Conservation (phyloP, 306 rosid species). For the Canavalia ensiformis region DNA sequence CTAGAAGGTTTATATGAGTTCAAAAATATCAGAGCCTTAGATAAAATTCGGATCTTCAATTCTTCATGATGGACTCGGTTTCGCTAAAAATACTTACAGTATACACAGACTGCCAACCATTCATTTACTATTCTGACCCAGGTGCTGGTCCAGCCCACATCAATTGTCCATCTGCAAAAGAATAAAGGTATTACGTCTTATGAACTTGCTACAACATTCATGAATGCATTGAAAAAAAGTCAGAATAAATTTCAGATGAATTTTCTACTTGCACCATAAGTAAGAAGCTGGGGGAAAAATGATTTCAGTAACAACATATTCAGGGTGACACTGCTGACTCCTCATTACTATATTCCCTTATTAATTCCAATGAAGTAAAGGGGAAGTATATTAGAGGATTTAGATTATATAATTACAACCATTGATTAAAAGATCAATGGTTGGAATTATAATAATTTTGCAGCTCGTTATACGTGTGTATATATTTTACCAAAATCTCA, state of each 20-base stretch:
- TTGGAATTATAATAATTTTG: no score
- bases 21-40: background rate
- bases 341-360: slow-evolving; percentile 3
- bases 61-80: slow-evolving; percentile 25
- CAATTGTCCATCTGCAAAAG: slow-evolving; percentile 90
- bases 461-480: no score
- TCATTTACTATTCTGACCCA: slow-evolving; percentile 98
- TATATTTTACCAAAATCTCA: no score
- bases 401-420: background rate
- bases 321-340: slow-evolving; percentile 17
- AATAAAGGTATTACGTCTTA: background rate
- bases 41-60: slow-evolving; percentile 22
- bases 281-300: background rate
- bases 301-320: background rate
- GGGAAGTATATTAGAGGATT: background rate
- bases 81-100: slow-evolving; percentile 63
- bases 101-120: slow-evolving; percentile 97
- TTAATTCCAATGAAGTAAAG: background rate
- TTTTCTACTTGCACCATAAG: slow-evolving; percentile 16
- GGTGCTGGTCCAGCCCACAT: slow-evolving; percentile 99
- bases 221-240: background rate
- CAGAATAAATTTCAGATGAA: slow-evolving; percentile 9
- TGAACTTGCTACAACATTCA: slow-evolving; percentile 28
- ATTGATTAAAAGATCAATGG: background rate
- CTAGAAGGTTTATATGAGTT: slow-evolving; percentile 1